Conservation (phyloP, 177 flowering plant genomes). For the Vitis hybrid region DNA sequence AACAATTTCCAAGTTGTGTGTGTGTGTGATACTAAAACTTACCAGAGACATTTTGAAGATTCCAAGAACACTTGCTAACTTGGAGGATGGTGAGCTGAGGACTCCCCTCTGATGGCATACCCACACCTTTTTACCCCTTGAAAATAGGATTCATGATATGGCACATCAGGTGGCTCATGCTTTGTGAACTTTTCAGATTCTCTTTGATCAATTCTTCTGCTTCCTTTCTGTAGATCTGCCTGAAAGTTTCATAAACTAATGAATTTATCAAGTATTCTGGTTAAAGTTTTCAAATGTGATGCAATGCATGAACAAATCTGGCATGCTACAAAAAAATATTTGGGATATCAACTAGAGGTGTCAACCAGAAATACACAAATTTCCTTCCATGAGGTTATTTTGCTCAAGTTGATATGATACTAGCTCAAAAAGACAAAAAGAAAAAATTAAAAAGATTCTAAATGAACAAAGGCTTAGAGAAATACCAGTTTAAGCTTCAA, state of each 20-base stretch:
- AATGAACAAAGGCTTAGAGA: background rate
- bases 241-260: slow-evolving; percentile 16
- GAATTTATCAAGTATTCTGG: background rate
- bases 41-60: background rate
- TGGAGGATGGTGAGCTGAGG: background rate
- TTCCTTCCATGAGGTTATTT: background rate
- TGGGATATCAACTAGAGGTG: background rate
- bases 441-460: background rate
- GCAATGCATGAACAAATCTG: slow-evolving; percentile 4
- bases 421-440: slow-evolving; percentile 2
- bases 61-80: background rate
- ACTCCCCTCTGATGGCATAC: background rate
- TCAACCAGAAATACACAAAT: background rate
- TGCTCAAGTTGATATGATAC: background rate
- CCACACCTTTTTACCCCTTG: background rate
- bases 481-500: slow-evolving; percentile 63
- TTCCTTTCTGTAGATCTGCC: slow-evolving; percentile 26
- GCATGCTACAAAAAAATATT: background rate
- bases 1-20: too few relatives aligned
- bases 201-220: background rate
- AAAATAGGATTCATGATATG: background rate
- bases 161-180: slow-evolving; percentile 2
- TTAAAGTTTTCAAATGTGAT: background rate
- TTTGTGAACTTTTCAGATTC: slow-evolving; percentile 4
- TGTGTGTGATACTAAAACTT: background rate